Evolutionary conservation across 2,329 filamentous ascomycete genomes (phyloP).

Genomic region (Colletotrichum plurivorum): DNA sequence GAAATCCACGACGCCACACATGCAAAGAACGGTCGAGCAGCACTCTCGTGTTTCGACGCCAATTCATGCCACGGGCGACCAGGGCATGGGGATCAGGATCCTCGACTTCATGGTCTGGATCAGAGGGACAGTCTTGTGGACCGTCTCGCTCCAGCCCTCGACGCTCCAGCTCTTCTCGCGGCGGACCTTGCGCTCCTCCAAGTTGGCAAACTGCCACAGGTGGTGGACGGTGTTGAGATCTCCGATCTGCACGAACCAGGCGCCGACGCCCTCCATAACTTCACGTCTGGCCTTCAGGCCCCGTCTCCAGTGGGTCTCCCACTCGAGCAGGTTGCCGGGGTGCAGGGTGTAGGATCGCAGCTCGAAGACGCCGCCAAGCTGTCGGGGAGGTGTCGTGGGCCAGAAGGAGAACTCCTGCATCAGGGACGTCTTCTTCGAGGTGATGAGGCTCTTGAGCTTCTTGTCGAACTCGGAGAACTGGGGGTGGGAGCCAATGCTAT

Average conservation of each 20-base stretch:
- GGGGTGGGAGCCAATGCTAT: slow-evolving; percentile 86
- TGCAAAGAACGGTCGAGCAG: not conserved
- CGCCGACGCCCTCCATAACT: slow-evolving; percentile 98
- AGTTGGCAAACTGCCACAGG: slow-evolving; percentile 97
- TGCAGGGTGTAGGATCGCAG: slow-evolving; percentile 96
- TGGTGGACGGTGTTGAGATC: slow-evolving; percentile 98
- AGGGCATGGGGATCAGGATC: slow-evolving; percentile 94
- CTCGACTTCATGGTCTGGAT: slow-evolving; percentile 97
- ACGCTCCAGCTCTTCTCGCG: slow-evolving; percentile 96
- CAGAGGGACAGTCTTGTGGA: slow-evolving; percentile 97
- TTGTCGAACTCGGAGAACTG: slow-evolving; percentile 87
- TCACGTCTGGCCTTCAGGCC: slow-evolving; percentile 91
- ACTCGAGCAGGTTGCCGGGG: slow-evolving; percentile 95
- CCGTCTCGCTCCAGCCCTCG: slow-evolving; percentile 96
- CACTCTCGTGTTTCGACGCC: not conserved
- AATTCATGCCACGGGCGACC: slow-evolving; percentile 87
- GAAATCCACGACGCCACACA: not conserved
- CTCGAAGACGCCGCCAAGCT: slow-evolving; percentile 94
- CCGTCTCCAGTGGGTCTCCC: slow-evolving; percentile 98
- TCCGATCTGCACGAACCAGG: slow-evolving; percentile 99
- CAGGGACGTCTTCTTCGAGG: slow-evolving; percentile 86
- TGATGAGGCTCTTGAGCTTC: slow-evolving; percentile 89
- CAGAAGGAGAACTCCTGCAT: slow-evolving; percentile 99
- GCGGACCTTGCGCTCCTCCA: slow-evolving; percentile 91
- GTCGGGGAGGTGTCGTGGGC: slow-evolving; percentile 92